phyloP scores from a whole-genome alignment of 2,329 filamentous ascomycete species.

The Podosphaera xanthii region DNA sequence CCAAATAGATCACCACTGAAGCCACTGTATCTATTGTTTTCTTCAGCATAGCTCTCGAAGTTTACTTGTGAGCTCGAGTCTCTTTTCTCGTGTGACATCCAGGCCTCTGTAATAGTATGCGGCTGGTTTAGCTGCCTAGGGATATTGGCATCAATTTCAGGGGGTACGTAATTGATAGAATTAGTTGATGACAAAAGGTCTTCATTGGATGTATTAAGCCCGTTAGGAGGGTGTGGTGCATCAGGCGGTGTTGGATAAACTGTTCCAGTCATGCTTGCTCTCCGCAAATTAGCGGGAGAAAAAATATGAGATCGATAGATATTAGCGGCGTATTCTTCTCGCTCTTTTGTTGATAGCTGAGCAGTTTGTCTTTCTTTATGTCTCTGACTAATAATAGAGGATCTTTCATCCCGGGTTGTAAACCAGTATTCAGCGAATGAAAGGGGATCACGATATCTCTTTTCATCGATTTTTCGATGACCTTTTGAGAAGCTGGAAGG shows the following conservation, averaged over 20 bases:
- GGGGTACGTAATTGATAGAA: slow-evolving; percentile 14
- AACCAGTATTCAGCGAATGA: slow-evolving; percentile 19
- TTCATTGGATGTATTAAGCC: slow-evolving; percentile 32
- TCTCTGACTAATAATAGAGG: slow-evolving; percentile 24
- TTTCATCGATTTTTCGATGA: slow-evolving; percentile 3
- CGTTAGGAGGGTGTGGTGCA: slow-evolving; percentile 30
- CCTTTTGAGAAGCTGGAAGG: neutral
- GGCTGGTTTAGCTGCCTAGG: slow-evolving; percentile 3
- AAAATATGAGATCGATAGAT: slow-evolving; percentile 24
- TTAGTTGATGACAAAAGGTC: slow-evolving; percentile 32
- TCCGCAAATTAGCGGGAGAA: slow-evolving; percentile 28
- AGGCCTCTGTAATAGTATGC: slow-evolving; percentile 11
- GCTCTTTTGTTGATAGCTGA: slow-evolving; percentile 19
- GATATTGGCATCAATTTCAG: slow-evolving; percentile 17
- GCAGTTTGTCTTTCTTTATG: slow-evolving; percentile 26
- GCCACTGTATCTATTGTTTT: slow-evolving; percentile 39
- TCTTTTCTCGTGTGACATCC: slow-evolving; percentile 11
- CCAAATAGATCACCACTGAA: slow-evolving; percentile 47
- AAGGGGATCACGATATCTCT: slow-evolving; percentile 15
- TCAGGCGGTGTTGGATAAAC: slow-evolving; percentile 56
- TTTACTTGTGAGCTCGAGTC: slow-evolving; percentile 8
- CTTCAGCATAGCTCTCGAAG: slow-evolving; percentile 13
- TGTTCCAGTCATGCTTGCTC: slow-evolving; percentile 26
- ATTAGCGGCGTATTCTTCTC: slow-evolving; percentile 21
- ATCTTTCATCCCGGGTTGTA: slow-evolving; percentile 16